Percentiles rank a stretch among this genome's conserved stretches.
These are phyloP conservation scores for Dothiorella sarmentorum DNA, from an alignment of 2,329 filamentous ascomycete genomes.

Conservation along the genomic window DNA sequence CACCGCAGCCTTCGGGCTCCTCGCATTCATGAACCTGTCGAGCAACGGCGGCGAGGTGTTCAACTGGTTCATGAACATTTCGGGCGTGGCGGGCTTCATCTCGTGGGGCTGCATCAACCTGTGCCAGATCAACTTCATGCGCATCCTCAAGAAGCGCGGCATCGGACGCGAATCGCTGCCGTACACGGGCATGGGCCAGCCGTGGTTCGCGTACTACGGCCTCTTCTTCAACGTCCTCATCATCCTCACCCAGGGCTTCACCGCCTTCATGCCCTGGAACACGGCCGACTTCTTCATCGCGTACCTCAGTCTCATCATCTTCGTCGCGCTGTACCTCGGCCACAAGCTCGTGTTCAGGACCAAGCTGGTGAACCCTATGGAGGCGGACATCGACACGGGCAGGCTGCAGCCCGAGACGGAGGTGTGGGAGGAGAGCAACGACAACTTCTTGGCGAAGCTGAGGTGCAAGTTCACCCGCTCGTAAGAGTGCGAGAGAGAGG, in stretches of 20 bases:
- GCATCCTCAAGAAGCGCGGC: constrained; percentile 36
- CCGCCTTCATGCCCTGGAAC: constrained; percentile 39
- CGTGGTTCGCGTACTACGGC: constrained; percentile 36
- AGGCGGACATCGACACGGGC: constrained; percentile 44
- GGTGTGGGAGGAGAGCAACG: constrained; percentile 19
- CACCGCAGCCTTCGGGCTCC: constrained; percentile 54
- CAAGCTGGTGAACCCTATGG: constrained; percentile 38
- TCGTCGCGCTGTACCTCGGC: constrained; percentile 53
- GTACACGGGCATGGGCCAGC: constrained; percentile 35
- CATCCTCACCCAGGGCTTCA: constrained; percentile 41
- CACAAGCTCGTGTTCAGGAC: constrained; percentile 50
- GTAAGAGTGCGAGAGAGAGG: background rate
- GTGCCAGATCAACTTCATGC: constrained; percentile 39
- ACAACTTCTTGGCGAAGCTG: constrained; percentile 14
- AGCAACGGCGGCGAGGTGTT: constrained; percentile 61
- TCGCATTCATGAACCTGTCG: constrained; percentile 68
- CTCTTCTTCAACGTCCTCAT: constrained; percentile 39
- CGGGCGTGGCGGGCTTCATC: constrained; percentile 40
- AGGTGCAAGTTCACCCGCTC: background rate
- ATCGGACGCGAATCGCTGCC: constrained; percentile 38
- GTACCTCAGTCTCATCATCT: constrained; percentile 40
- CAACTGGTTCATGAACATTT: constrained; percentile 41
- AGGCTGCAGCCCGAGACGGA: constrained; percentile 25
- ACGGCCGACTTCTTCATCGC: constrained; percentile 37
- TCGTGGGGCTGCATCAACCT: constrained; percentile 39